Base-by-base conservation (phyloP, 805 yeast genomes). In the Isabelozyma rhagii region DNA sequence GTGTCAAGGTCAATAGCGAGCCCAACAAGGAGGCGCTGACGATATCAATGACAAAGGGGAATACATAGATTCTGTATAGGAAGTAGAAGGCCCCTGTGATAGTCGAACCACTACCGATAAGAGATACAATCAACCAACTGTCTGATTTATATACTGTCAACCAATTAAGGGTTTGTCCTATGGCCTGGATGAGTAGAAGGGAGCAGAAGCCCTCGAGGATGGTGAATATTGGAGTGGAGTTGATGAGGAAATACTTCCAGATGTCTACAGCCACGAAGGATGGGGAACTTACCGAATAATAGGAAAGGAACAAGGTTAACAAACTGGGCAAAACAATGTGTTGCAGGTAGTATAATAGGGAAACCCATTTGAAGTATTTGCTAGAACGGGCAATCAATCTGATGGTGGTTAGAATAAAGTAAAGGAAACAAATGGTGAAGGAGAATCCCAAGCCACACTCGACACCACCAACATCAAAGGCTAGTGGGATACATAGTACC, bases 201-300 rank as follows among this genome's bases (percentile, higher is more conserved):
- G 97, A 84, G 67, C 97, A 96, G 58, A 94, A 85, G 1, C 99
- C 99, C 69, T 94, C 99, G 47, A 92, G 71, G 15, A 91, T 76
- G 0, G 97, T 89, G 67, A 94, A 93, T 43, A 89, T 73, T 1
- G 97, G 94, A 0, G 99, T 94, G 5, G 96, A 82, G 62, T 91
- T 88, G 46, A 83, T 75, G 38, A 94, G 72, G 29, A 87, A 68
- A 43, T 78, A 64, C 52, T 82, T 80, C 98, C 98, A 94, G 10
- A 87, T 78, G 49, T 72, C 69, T 41, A 87, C 77, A 7, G 61
- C 58, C 38, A 45, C 48, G 28, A 18, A 28, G 25, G 45, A 17
- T 8, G 39, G 39, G 21, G 25, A 47, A 43, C 38, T 27, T 63
- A 57, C 39, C 59, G 25, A 61, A 66, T 82, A 84, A 36, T 82